phyloP scores from a whole-genome alignment of 2,329 filamentous ascomycete species.

The Aspergillus neotritici region DNA sequence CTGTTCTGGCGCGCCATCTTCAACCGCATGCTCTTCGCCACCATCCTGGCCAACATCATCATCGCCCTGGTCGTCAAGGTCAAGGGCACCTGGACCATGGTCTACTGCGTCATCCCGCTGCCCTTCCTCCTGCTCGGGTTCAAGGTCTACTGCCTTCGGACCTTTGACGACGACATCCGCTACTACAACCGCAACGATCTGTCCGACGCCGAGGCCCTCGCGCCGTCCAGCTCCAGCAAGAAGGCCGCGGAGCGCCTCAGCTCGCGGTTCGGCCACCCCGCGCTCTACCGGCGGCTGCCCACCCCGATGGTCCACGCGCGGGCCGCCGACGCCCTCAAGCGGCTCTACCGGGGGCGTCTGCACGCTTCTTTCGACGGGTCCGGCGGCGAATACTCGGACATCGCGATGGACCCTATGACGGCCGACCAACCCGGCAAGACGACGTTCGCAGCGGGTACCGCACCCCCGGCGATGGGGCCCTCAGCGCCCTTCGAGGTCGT shows the following conservation, averaged over 20 bases:
- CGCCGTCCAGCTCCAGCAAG: slow-evolving; percentile 31
- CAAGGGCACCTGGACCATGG: slow-evolving; percentile 59
- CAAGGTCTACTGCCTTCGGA: slow-evolving; percentile 73
- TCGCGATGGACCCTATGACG: slow-evolving; percentile 73
- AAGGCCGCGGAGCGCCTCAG: slow-evolving; percentile 57
- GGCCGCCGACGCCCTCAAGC: slow-evolving; percentile 77
- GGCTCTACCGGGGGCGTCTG: slow-evolving; percentile 77
- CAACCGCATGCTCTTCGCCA: slow-evolving; percentile 84
- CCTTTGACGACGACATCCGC: slow-evolving; percentile 72
- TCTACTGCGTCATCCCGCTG: slow-evolving; percentile 66
- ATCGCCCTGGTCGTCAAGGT: slow-evolving; percentile 71
- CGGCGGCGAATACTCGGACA: slow-evolving; percentile 60
- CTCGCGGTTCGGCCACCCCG: slow-evolving; percentile 83
- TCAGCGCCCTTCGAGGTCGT: slow-evolving; percentile 84
- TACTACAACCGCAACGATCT: slow-evolving; percentile 69
- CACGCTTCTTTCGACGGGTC: slow-evolving; percentile 40
- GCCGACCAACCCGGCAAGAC: slow-evolving; percentile 53
- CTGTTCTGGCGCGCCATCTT: slow-evolving; percentile 86
- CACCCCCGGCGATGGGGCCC: slow-evolving; percentile 50
- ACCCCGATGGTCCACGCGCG: slow-evolving; percentile 94
- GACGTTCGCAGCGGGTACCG: slow-evolving; percentile 19
- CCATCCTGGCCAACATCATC: slow-evolving; percentile 71
- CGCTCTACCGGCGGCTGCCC: slow-evolving; percentile 79
- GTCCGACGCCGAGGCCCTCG: slow-evolving; percentile 44
- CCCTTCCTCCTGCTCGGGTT: slow-evolving; percentile 74